These are phyloP conservation scores for Avena sativa DNA, from an alignment of 176 grass and related monocot species.

Conservation along the genomic window DNA sequence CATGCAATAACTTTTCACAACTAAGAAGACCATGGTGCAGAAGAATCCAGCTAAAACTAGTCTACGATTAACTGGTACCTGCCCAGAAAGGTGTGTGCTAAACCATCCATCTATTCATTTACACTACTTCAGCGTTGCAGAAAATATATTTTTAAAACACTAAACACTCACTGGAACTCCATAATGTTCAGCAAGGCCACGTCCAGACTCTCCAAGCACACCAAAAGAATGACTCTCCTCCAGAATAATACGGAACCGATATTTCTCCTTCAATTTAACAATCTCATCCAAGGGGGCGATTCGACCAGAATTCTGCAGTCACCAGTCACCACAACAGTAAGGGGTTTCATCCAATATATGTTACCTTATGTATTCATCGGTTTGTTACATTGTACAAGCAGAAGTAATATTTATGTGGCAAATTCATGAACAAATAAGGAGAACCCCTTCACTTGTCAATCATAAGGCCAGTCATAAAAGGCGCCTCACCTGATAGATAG, in stretches of 20 bases:
- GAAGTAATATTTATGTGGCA: conserved; percentile 17
- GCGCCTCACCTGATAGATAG: conserved; percentile 75
- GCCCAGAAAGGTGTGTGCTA: conserved; percentile 25
- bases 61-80: neutral
- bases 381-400: too few species aligned
- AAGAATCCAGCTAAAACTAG: conserved; percentile 37
- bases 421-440: conserved; percentile 22
- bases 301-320: conserved; percentile 80
- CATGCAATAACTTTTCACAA: conserved; percentile 36
- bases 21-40: neutral
- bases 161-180: conserved; percentile 68
- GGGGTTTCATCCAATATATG: too few species aligned
- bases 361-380: too few species aligned
- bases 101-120: neutral
- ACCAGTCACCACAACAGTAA: neutral
- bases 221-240: conserved; percentile 98
- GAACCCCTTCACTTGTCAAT: neutral
- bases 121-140: conserved; percentile 19
- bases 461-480: conserved; percentile 19
- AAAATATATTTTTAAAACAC: neutral
- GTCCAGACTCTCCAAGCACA: conserved; percentile 80
- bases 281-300: conserved; percentile 87
- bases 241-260: conserved; percentile 78
- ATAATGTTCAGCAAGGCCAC: conserved; percentile 90
- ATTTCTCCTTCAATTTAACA: conserved; percentile 87